Base-by-base conservation (phyloP, 805 yeast species). In the Yarrowia sp. region DNA sequence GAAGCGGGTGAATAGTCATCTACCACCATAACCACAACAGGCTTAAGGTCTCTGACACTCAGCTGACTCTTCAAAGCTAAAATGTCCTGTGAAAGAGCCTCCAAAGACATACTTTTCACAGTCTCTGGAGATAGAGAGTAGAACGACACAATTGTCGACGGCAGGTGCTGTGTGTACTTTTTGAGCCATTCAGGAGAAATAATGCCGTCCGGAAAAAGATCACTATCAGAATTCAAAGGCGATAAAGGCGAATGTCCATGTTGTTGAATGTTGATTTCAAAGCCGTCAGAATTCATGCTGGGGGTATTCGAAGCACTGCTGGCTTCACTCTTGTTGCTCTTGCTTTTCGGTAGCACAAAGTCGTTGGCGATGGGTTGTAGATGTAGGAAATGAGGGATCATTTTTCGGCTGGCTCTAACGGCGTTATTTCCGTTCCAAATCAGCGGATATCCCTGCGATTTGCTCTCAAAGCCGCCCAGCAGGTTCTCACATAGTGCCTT, bases 91-190 rank as follows among this genome's bases (percentile, higher is more conserved):
- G 44, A 64, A 31, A 74, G 74, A 0, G 70, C 66, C 22, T 65
- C 67, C 42, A 64, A 50, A 13, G 71, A 60, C 42, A 62, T 66
- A 3, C 71, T 69, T 18, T 77, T 79, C 10, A 71, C 72, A 4
- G 67, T 71, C 35, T 62, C 65, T 13, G 48, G 57, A 4, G 42
- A 22, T 15, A 60, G 50, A 15, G 47, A 18, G 33, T 79, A 79
- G 41, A 84, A 78, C 1, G 81, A 71, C 1, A 86, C 73, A 45
- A 80, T 78, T 0, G 81, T 79, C 1, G 81, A 68, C 0, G 90
- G 89, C n/a, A 77, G 45, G 3, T 74, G 65, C n/a, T 78, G 75
- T 32, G 75, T 74, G 69, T 85, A 83, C 69, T 84, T 85, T 39
- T 78, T 77, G 13, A 85, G 66, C 90, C 90, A 86, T 31, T 81